phyloP scores from a whole-genome alignment of 2,329 filamentous ascomycete species.

The Pestalotiopsis sp. region DNA sequence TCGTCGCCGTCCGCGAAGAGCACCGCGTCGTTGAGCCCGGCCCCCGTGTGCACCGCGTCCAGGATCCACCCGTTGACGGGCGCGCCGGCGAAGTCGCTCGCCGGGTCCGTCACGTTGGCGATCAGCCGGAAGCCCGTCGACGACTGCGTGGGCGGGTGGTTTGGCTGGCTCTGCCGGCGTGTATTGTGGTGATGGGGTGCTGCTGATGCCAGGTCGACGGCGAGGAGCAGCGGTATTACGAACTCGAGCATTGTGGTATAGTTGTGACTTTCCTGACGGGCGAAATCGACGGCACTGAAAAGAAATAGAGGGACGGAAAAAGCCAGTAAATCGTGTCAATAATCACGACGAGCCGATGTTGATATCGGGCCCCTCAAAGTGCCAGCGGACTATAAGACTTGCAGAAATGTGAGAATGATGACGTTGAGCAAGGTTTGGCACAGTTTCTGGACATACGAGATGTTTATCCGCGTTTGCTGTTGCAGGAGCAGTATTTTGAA shows the following conservation, averaged over 20 bases:
- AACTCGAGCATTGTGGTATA: neutral
- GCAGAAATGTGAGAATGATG: neutral
- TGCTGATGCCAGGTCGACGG: slow-evolving; percentile 12
- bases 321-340: too few species aligned
- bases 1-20: slow-evolving; percentile 25
- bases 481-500: neutral
- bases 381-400: neutral
- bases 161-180: neutral
- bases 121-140: slow-evolving; percentile 42
- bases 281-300: neutral
- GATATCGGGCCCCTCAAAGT: neutral
- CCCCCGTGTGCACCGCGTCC: slow-evolving; percentile 44
- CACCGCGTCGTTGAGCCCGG: slow-evolving; percentile 41
- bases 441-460: neutral
- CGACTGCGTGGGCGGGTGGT: slow-evolving; percentile 23
- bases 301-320: neutral
- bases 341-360: neutral
- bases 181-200: neutral
- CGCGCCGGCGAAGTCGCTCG: slow-evolving; percentile 38
- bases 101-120: slow-evolving; percentile 45
- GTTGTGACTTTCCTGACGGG: neutral
- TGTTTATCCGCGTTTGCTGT: neutral
- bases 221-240: neutral
- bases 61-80: slow-evolving; percentile 44
- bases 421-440: neutral